Percentiles rank a stretch among this genome's conserved stretches.
phyloP scores from a whole-genome alignment of 75 land plant species.

The Cunninghamia lanceolata region DNA sequence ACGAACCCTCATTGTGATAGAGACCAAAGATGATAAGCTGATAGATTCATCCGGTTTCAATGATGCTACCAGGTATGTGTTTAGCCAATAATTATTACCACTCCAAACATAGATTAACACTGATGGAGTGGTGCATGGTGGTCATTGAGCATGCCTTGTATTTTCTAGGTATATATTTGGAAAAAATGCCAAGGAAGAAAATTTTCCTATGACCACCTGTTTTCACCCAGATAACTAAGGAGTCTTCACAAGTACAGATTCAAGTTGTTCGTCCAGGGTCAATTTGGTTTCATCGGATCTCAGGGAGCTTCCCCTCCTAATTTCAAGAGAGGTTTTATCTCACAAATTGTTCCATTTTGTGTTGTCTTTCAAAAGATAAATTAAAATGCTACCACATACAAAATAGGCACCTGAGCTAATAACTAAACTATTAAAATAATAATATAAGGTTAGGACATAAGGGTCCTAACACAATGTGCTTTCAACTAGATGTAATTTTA shows the following conservation, averaged over 20 bases:
- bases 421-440: too few relatives aligned
- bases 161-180: slow-evolving; percentile 86
- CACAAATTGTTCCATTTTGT: too few relatives aligned
- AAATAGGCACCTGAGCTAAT: too few relatives aligned
- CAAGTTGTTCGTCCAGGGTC: slow-evolving; percentile 56
- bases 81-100: background rate
- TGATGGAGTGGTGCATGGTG: background rate
- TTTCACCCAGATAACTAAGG: slow-evolving; percentile 58
- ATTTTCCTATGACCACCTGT: slow-evolving; percentile 98
- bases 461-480: background rate
- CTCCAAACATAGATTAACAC: background rate
- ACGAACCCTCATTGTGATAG: slow-evolving; percentile 74
- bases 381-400: too few relatives aligned
- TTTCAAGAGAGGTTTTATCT: too few relatives aligned
- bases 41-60: slow-evolving; percentile 88
- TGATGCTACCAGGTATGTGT: slow-evolving; percentile 73
- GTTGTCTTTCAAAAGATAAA: too few relatives aligned
- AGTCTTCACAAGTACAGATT: slow-evolving; percentile 52
- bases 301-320: too few relatives aligned
- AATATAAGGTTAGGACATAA: too few relatives aligned
- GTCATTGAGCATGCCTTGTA: background rate
- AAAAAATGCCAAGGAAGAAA: slow-evolving; percentile 69
- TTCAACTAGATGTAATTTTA: background rate
- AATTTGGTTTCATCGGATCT: too few relatives aligned
- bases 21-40: slow-evolving; percentile 70